Evolutionary conservation across 495 filamentous ascomycete species (phyloP), one percentile per base, ranked within the genome.

Genomic region (Penicillium diatomitis): DNA sequence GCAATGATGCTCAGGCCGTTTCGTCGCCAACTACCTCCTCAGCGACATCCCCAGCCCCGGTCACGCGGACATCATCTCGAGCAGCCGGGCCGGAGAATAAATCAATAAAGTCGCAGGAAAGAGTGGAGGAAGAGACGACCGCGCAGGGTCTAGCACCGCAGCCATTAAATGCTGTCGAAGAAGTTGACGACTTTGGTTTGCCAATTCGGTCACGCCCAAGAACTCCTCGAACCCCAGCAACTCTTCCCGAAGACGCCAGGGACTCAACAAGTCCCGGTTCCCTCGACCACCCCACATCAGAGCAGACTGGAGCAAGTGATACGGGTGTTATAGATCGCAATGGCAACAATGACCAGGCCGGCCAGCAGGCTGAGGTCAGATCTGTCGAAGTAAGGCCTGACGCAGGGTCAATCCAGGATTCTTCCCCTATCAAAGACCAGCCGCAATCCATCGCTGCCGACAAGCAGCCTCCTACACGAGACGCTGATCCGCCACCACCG

Each of bases 131-230:
- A 3, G 28, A 44, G 8, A 28, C 49, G 28, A 46, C 30, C 11
- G 27, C 47, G 12, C 46, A 48, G n/a, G 27, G 12, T 32, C 12
- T 30, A 10, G 32, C 9, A 28, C 54, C 57, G 33, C 43, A 39
- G 35, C 48, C 53, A 37, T 57, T 54, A 44, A 50, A 56, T 41
- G 53, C 54, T 53, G 43, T 48, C 20, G 49, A 55, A 10, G 64
- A 63, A 11, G 29, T 71, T n/a, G 71, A 75, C 44, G 71, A 75
- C 40, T 75, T 75, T 52, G 71, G 71, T 2, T 59, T 75, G 12
- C 71, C 70, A 6, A 66, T 75, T 57, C 70, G 65, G 57, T 32
- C 47, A 27, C 65, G 61, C 11, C 38, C 59, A 12, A 56, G 38
- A 37, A 50, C 60, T 20, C 33, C 44, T 11, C 57, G 47, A 28